Percentiles rank a stretch among this genome's conserved stretches.
Evolutionary conservation across 345 rosid genomes (phyloP).

Genomic region (Salix udensis): DNA sequence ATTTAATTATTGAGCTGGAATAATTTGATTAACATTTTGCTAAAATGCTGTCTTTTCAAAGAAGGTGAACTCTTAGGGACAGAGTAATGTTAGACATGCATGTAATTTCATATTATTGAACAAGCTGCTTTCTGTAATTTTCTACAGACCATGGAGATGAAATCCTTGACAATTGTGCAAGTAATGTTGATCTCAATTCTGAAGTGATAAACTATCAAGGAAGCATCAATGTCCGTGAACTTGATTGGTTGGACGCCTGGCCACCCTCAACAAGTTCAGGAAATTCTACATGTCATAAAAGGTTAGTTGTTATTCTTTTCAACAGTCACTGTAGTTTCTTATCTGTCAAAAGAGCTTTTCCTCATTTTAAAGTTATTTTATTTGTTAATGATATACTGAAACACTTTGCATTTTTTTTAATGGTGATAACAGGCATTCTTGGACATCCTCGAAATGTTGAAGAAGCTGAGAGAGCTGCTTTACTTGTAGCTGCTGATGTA

Average conservation of each 20-base stretch:
- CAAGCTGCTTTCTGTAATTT: background rate
- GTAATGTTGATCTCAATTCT: slow-evolving; percentile 50
- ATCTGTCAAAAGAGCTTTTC: background rate
- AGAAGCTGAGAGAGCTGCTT: slow-evolving; percentile 45
- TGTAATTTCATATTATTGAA: background rate
- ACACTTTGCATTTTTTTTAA: slow-evolving; percentile 1
- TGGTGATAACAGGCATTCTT: slow-evolving; percentile 33
- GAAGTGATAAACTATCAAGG: slow-evolving; percentile 39
- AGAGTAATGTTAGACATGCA: background rate
- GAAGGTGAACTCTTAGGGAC: background rate
- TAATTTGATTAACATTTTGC: background rate
- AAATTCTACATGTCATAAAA: slow-evolving; percentile 22
- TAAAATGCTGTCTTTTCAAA: background rate
- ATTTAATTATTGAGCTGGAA: background rate
- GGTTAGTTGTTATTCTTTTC: slow-evolving; percentile 26
- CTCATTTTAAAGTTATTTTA: background rate
- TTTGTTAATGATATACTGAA: background rate
- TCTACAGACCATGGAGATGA: slow-evolving; percentile 55
- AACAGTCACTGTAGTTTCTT: background rate
- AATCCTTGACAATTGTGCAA: slow-evolving; percentile 64
- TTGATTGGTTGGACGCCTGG: slow-evolving; percentile 71
- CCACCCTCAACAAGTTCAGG: slow-evolving; percentile 38
- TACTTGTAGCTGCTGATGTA: slow-evolving; percentile 68
- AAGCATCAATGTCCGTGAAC: slow-evolving; percentile 59
- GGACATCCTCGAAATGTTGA: slow-evolving; percentile 50